phyloP scores from a whole-genome alignment of 2,329 filamentous ascomycete species.

The Colletotrichum echinochloae region DNA sequence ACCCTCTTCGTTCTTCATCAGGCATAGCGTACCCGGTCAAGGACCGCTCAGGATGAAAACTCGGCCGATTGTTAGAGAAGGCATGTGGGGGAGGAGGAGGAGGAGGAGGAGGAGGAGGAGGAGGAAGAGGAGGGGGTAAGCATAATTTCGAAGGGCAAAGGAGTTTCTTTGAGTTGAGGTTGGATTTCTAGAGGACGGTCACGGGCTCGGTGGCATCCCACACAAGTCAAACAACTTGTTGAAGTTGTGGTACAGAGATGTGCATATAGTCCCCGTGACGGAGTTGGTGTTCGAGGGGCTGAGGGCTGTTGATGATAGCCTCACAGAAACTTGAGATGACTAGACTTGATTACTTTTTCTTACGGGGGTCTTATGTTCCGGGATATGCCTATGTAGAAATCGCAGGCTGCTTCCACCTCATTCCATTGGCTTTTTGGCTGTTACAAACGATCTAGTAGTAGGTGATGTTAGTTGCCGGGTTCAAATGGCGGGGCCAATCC shows the following conservation, averaged over 20 bases:
- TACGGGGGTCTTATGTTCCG: too few species aligned
- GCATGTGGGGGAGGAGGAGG: too few species aligned
- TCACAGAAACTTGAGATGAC: background rate
- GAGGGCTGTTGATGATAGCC: too few species aligned
- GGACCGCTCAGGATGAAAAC: background rate
- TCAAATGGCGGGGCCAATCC: fast-evolving
- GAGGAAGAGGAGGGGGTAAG: too few species aligned
- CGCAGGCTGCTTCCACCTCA: background rate
- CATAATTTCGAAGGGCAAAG: too few species aligned
- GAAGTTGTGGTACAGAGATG: background rate
- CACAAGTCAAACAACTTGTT: background rate
- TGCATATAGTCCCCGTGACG: background rate
- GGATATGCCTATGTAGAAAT: background rate
- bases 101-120: too few species aligned
- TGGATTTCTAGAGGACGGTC: conserved; percentile 9
- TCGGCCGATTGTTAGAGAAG: background rate
- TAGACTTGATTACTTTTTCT: conserved; percentile 4
- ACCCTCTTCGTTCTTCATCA: background rate
- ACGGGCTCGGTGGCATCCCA: background rate
- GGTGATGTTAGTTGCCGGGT: background rate
- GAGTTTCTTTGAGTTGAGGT: conserved; percentile 11
- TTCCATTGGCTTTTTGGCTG: conserved; percentile 38
- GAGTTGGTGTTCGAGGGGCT: background rate
- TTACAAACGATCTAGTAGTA: conserved; percentile 36
- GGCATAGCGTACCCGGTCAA: conserved; percentile 1